Conservation (phyloP, 2,329 filamentous ascomycete species). For the Tolypocladium album region DNA sequence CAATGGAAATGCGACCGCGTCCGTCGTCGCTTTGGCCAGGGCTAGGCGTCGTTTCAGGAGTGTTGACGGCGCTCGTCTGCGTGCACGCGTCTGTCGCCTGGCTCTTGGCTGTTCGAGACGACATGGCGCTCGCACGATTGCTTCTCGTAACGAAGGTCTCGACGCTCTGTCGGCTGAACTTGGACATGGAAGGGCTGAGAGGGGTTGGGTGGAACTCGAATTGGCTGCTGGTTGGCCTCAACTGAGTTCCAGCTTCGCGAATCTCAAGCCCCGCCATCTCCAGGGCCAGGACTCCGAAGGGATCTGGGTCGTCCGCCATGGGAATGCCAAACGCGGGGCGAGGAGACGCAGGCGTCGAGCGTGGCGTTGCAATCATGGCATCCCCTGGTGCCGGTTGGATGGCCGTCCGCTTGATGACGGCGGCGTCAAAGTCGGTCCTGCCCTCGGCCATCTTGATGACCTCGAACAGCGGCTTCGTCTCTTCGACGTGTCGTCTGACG, state of each 20-base stretch:
- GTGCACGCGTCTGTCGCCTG: conserved; percentile 61
- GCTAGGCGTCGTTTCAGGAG: conserved; percentile 43
- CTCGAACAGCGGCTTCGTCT: conserved; percentile 56
- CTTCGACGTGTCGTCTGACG: conserved; percentile 41
- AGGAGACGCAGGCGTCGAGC: conserved; percentile 22
- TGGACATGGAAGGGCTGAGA: conserved; percentile 57
- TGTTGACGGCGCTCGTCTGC: conserved; percentile 47
- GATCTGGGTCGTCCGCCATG: conserved; percentile 72
- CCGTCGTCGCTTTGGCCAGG: conserved; percentile 43
- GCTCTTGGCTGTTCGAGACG: conserved; percentile 56
- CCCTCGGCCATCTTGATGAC: conserved; percentile 85
- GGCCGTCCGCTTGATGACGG: conserved; percentile 52
- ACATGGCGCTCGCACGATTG: conserved; percentile 66
- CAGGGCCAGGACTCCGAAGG: conserved; percentile 82
- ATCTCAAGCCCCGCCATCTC: conserved; percentile 86
- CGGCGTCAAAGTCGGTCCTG: conserved; percentile 61
- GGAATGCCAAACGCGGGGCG: conserved; percentile 64
- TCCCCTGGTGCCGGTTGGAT: conserved; percentile 68
- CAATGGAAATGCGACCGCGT: conserved; percentile 27
- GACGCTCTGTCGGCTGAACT: conserved; percentile 54
- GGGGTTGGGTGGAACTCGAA: conserved; percentile 76
- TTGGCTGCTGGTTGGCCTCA: conserved; percentile 63
- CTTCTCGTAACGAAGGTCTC: conserved; percentile 51
- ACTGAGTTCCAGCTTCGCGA: conserved; percentile 66
- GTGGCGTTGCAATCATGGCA: conserved; percentile 41